These are phyloP conservation scores for Zygotorulaspora sp. DNA, from an alignment of 805 yeast species.

Conservation along the genomic window DNA sequence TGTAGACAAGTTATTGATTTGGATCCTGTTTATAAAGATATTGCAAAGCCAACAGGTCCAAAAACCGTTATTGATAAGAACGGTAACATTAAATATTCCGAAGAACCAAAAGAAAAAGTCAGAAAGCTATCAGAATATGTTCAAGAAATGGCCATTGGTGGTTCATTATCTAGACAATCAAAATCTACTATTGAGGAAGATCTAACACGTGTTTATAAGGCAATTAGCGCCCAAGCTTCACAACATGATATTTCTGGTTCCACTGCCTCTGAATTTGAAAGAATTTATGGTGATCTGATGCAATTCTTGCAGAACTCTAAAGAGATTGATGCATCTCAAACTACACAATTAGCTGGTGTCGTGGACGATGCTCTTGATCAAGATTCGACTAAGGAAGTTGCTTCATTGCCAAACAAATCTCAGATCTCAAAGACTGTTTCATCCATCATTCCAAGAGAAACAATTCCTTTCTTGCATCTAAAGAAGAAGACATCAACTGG, in stretches of 20 bases:
- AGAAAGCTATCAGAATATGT: conserved; percentile 95
- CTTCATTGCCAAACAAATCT: conserved; percentile 71
- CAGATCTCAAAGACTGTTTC: conserved; percentile 71
- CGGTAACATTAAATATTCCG: conserved; percentile 83
- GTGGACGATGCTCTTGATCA: conserved; percentile 47
- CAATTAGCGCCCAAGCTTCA: conserved; percentile 66
- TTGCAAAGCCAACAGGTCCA: conserved; percentile 92
- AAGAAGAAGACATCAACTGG: conserved; percentile 71
- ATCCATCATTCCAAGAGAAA: conserved; percentile 67
- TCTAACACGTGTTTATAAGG: conserved; percentile 74
- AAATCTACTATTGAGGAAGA: conserved; percentile 84
- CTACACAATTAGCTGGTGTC: conserved; percentile 52
- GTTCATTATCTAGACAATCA: conserved; percentile 61
- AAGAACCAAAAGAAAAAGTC: conserved; percentile 82
- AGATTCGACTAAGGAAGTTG: conserved; percentile 70
- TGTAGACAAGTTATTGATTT: conserved; percentile 78
- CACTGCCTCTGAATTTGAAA: conserved; percentile 66
- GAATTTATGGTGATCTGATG: conserved; percentile 64
- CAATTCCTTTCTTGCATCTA: conserved; percentile 91
- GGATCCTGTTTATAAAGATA: conserved; percentile 94
- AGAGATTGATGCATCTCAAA: conserved; percentile 65
- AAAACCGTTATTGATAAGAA: conserved; percentile 80
- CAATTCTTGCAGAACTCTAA: conserved; percentile 62
- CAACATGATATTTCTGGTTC: conserved; percentile 45
- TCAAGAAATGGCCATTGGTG: conserved; percentile 93